Evolutionary conservation across 2,329 filamentous ascomycete genomes (phyloP).

Genomic region (Zymoseptoria passerinii): DNA sequence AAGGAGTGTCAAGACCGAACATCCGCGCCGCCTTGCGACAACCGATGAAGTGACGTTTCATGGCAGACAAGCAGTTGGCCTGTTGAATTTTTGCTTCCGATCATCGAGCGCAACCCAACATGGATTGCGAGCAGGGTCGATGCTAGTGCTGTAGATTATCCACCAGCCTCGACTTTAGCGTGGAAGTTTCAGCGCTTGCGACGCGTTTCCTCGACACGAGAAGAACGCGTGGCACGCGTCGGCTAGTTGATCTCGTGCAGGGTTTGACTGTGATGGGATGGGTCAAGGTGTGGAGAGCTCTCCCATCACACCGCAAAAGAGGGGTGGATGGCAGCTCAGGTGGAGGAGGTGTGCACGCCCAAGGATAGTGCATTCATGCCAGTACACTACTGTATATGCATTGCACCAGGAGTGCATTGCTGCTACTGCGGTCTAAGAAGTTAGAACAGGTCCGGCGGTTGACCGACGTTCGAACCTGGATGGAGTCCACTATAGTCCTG

Average conservation of each 20-base stretch:
- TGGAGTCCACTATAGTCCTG: neutral
- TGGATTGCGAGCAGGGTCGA: neutral
- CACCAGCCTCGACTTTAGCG: neutral
- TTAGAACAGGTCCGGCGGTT: neutral
- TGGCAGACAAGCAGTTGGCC: neutral
- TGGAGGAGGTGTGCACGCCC: neutral
- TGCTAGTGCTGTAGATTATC: neutral
- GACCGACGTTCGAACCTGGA: neutral
- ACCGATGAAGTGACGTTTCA: neutral
- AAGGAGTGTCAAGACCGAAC: neutral
- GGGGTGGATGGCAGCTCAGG: neutral
- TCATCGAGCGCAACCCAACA: neutral
- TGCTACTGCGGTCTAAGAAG: neutral
- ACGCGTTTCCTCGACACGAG: neutral
- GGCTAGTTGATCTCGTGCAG: neutral
- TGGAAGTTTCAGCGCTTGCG: neutral
- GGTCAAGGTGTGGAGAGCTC: neutral
- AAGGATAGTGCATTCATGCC: neutral
- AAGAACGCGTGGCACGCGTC: neutral
- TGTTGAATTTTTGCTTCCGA: neutral
- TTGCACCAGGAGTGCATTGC: neutral
- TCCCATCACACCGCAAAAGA: neutral
- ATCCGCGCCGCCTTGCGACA: neutral
- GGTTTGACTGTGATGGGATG: neutral
- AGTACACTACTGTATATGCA: neutral